Conservation (phyloP, 257 asterid genomes). For the Marsdenia floribunda region DNA sequence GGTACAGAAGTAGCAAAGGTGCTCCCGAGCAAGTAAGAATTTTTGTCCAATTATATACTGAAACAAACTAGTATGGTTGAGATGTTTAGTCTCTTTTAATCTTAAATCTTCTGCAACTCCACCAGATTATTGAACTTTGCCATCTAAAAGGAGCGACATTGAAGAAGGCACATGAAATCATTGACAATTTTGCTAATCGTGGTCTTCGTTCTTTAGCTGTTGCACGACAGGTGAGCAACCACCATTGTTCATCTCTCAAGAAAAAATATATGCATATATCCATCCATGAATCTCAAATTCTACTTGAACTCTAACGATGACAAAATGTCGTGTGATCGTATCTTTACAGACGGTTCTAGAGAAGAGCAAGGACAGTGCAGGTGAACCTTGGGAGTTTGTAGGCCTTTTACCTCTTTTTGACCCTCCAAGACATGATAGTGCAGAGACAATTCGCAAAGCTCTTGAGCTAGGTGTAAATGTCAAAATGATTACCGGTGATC, state of each 20-base stretch:
- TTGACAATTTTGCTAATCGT: slow-evolving; percentile 73
- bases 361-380: slow-evolving; percentile 55
- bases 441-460: slow-evolving; percentile 76
- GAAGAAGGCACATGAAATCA: slow-evolving; percentile 57
- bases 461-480: slow-evolving; percentile 89
- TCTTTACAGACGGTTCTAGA: slow-evolving; percentile 52
- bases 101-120: background rate
- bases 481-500: slow-evolving; percentile 94
- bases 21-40: slow-evolving; percentile 81
- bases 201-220: slow-evolving; percentile 90
- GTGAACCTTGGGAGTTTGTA: slow-evolving; percentile 76
- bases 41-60: background rate
- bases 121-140: slow-evolving; percentile 76
- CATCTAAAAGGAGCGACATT: slow-evolving; percentile 44
- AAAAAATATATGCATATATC: too few relatives aligned
- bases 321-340: background rate
- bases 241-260: background rate
- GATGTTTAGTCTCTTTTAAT: background rate
- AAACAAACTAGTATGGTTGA: background rate
- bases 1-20: slow-evolving; percentile 86
- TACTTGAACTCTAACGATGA: background rate
- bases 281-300: background rate
- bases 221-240: slow-evolving; percentile 53
- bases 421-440: slow-evolving; percentile 96
- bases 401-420: slow-evolving; percentile 84